Percentiles rank a stretch among this genome's conserved stretches.
Conservation (phyloP, 129 eudicot species). For the Tagetes patula region DNA sequence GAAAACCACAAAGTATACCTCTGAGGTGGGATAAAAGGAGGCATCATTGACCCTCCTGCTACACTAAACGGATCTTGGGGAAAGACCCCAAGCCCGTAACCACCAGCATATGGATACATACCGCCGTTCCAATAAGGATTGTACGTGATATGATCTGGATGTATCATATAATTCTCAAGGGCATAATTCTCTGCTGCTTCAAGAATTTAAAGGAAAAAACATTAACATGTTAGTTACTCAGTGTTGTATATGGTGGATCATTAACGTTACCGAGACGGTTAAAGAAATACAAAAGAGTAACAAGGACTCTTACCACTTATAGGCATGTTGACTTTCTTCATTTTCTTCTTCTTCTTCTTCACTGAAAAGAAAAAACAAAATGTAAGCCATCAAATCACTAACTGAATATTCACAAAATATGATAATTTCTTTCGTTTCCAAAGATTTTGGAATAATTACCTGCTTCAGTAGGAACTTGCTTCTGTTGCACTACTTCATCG, state of each 20-base stretch:
- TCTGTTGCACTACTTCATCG: constrained; percentile 81
- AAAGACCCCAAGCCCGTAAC: constrained; percentile 63
- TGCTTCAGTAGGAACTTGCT: constrained; percentile 62
- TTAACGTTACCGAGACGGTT: not conserved
- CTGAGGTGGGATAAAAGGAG: constrained; percentile 76
- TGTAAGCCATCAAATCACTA: not conserved
- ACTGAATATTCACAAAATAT: not conserved
- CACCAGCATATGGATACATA: constrained; percentile 59
- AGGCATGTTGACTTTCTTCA: constrained; percentile 69
- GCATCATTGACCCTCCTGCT: constrained; percentile 59
- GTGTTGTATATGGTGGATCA: not conserved
- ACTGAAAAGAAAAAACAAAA: constrained; percentile 45
- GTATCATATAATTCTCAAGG: constrained; percentile 78
- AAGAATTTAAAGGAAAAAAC: constrained; percentile 8
- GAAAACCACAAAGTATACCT: constrained; percentile 42
- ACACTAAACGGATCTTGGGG: constrained; percentile 81
- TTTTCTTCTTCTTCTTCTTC: constrained; percentile 95
- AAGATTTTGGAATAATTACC: constrained; percentile 38
- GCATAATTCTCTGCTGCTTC: constrained; percentile 74
- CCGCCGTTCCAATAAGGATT: constrained; percentile 76
- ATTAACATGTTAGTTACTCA: not conserved
- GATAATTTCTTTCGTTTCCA: not conserved
- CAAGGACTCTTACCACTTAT: constrained; percentile 45
- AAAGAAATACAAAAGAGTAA: not conserved
- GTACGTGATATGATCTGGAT: constrained; percentile 61